Conservation (phyloP, 2,329 filamentous ascomycete species). For the Hypoxylon sp. region DNA sequence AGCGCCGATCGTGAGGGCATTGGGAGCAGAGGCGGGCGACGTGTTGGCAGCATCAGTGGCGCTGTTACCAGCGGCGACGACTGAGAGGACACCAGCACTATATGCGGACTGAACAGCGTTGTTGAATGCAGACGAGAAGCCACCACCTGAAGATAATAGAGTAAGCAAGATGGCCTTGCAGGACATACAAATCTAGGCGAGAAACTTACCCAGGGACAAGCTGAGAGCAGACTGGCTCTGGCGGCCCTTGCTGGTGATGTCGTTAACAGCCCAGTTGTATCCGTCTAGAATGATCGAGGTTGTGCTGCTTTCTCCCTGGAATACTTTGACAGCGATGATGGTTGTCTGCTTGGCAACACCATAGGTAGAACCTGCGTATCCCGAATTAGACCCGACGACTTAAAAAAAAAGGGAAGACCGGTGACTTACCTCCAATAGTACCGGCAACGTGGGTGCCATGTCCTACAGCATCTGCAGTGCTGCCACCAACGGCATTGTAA, state of each 20-base stretch:
- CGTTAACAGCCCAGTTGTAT: conserved; percentile 60
- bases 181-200: neutral
- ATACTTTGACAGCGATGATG: conserved; percentile 63
- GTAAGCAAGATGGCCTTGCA: neutral
- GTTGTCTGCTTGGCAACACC: conserved; percentile 61
- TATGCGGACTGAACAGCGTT: conserved; percentile 63
- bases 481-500: conserved; percentile 52
- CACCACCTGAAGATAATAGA: conserved; percentile 54
- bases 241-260: conserved; percentile 61
- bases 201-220: conserved; percentile 64
- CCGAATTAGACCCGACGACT: conserved; percentile 4
- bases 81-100: conserved; percentile 64
- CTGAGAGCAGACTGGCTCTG: conserved; percentile 63
- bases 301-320: conserved; percentile 51
- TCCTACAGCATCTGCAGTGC: conserved; percentile 56
- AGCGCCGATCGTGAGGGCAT: conserved; percentile 68
- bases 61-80: conserved; percentile 71
- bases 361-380: conserved; percentile 52
- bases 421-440: conserved; percentile 58
- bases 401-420: neutral
- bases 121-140: conserved; percentile 64
- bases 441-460: conserved; percentile 65
- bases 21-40: conserved; percentile 66
- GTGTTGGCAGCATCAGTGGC: conserved; percentile 56
- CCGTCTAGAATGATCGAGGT: conserved; percentile 51